Evolutionary conservation across 306 rosid genomes (phyloP).

Genomic region (Dryas drummondii): DNA sequence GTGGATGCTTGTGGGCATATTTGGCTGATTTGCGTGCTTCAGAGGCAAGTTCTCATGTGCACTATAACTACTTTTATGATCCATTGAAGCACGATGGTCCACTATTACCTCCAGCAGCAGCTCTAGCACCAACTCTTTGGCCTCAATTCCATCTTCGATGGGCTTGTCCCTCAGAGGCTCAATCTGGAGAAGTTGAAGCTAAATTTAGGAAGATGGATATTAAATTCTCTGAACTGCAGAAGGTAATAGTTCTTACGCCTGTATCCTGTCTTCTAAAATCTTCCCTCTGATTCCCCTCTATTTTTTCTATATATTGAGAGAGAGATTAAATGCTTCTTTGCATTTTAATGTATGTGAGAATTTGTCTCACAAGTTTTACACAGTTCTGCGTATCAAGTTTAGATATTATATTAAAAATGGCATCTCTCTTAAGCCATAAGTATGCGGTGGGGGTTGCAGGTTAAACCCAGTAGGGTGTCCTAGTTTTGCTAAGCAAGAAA

Average conservation of each 20-base stretch:
- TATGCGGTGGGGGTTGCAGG: no score
- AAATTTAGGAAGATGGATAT: slow-evolving; percentile 58
- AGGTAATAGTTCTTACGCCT: slow-evolving; percentile 45
- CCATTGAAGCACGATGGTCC: slow-evolving; percentile 52
- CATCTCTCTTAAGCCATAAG: no score
- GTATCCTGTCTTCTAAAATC: neutral
- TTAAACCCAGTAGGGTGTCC: neutral
- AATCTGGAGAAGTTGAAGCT: slow-evolving; percentile 74
- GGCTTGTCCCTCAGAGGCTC: slow-evolving; percentile 88
- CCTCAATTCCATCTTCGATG: slow-evolving; percentile 95
- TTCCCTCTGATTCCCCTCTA: neutral
- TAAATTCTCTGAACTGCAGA: slow-evolving; percentile 61
- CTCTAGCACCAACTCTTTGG: slow-evolving; percentile 93
- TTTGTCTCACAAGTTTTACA: no score
- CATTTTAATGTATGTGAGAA: no score
- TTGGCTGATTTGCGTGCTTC: slow-evolving; percentile 70
- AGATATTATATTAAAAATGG: no score
- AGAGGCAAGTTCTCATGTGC: slow-evolving; percentile 69
- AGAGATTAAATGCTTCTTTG: no score
- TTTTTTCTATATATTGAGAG: neutral
- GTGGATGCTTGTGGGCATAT: slow-evolving; percentile 93
- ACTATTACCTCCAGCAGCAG: slow-evolving; percentile 90
- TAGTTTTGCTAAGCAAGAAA: neutral
- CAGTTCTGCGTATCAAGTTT: no score
- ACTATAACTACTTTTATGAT: slow-evolving; percentile 82